These are phyloP conservation scores for Pisolithus microcarpus DNA, from an alignment of 768 basidiomycete genomes.

Conservation along the genomic window DNA sequence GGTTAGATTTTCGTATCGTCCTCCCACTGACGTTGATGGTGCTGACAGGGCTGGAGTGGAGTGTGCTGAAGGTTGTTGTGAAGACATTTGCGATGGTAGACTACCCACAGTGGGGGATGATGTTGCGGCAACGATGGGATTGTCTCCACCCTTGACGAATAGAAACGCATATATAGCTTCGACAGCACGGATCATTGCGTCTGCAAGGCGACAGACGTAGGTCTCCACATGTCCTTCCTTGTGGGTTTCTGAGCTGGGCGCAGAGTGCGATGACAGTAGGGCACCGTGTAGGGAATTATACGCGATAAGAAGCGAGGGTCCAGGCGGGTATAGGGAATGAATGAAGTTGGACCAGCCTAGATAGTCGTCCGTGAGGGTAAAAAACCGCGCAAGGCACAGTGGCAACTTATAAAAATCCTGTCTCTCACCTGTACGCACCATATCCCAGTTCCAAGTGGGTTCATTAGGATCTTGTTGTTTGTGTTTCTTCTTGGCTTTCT, in stretches of 20 bases:
- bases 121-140: not conserved
- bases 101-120: not conserved
- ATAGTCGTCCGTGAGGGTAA: not conserved
- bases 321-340: slow-evolving; percentile 14
- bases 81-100: not conserved
- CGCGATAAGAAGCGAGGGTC: slow-evolving; percentile 17
- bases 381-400: not conserved
- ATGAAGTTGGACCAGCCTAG: slow-evolving; percentile 18
- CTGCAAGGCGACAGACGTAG: slow-evolving; percentile 10
- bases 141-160: slow-evolving; percentile 4
- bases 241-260: slow-evolving; percentile 1
- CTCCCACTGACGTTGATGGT: not conserved
- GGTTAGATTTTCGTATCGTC: slow-evolving; percentile 9
- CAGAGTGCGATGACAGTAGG: slow-evolving; percentile 2
- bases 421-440: slow-evolving; percentile 12
- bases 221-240: not conserved
- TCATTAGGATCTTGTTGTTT: slow-evolving; percentile 8
- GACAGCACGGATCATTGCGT: slow-evolving; percentile 15
- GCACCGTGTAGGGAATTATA: slow-evolving; percentile 16
- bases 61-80: not conserved
- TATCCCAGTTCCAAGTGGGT: slow-evolving; percentile 16
- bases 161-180: slow-evolving; percentile 14
- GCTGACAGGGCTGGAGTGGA: not conserved
- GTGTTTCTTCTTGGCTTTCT: slow-evolving; percentile 20
- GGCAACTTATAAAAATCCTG: not conserved